Evolutionary conservation across 192 early-diverging fungal genomes (phyloP).

Genomic region (Umbelopsis vinacea): DNA sequence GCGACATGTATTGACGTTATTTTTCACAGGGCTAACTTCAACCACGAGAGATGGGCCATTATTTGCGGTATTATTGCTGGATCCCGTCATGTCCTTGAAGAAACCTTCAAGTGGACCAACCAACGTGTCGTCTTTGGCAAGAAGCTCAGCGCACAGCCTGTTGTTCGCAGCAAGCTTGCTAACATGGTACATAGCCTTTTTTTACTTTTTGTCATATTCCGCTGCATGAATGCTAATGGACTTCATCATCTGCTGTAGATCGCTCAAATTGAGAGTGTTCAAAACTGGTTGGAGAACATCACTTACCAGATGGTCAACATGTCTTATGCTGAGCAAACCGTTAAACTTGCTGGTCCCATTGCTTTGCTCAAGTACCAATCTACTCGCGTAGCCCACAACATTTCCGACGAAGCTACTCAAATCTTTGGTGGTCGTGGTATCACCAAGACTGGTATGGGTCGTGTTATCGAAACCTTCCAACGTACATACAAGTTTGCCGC

Average conservation of each 20-base stretch:
- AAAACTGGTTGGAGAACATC: slow-evolving; percentile 65
- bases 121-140: slow-evolving; percentile 78
- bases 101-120: slow-evolving; percentile 74
- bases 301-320: slow-evolving; percentile 75
- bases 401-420: slow-evolving; percentile 70
- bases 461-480: slow-evolving; percentile 66
- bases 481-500: slow-evolving; percentile 64
- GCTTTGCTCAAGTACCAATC: slow-evolving; percentile 61
- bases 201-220: background rate
- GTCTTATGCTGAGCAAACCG: slow-evolving; percentile 64
- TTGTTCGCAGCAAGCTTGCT: slow-evolving; percentile 71
- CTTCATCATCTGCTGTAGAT: slow-evolving; percentile 30
- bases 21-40: slow-evolving; percentile 57
- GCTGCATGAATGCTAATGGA: background rate
- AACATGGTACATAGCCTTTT: slow-evolving; percentile 49
- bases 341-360: slow-evolving; percentile 68
- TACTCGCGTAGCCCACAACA: slow-evolving; percentile 62
- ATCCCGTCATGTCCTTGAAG: slow-evolving; percentile 55
- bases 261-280: slow-evolving; percentile 48
- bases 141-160: slow-evolving; percentile 68
- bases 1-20: too few species aligned
- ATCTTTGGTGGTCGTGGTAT: slow-evolving; percentile 78
- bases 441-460: slow-evolving; percentile 74
- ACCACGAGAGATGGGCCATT: slow-evolving; percentile 69
- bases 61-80: slow-evolving; percentile 47